Evolutionary conservation across 2,329 filamentous ascomycete genomes (phyloP), one percentile per base, ranked within the genome.

Genomic region (Penicillium sp.): DNA sequence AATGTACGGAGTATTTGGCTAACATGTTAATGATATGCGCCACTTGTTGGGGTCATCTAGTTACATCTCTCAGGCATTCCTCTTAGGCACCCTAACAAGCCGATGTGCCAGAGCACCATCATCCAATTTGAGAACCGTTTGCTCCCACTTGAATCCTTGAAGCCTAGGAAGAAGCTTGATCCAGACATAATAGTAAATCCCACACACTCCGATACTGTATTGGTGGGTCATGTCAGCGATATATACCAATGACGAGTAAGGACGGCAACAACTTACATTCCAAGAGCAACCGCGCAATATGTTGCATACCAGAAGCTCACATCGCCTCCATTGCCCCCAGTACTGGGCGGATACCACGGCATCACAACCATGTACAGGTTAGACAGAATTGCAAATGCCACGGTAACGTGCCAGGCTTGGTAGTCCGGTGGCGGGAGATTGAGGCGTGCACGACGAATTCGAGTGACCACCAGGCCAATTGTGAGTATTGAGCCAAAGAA

Each of bases 221-320:
- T 13, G 8, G 25, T n/a, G 4, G 4, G 15, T 12, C 23, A 21
- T 10, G 47, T 51, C 33, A 56, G 54, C n/a, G 4, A 45, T 27
- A 8, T 48, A 13, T 53, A 13, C 2, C 12, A n/a, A 3, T 9
- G 8, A 19, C 35, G 3, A 27, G 4, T 8, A 9, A 8, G n/a
- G 29, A 7, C 2, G 17, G 1, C 4, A n/a, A 15, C 10, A 46
- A 82, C 84, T 78, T 76, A 86, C 83, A 89, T 81, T 23, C 71
- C 86, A 57, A 90, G 81, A 0, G 88, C 87, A 0, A 85, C 82
- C 0, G 86, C 82, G 21, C 83, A 81, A 64, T 90, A 90, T 0
- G 87, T 90, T 1, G 81, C 87, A 62, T 90, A 91, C 84, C 85
- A 91, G 72, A 91, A 91, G 53, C 83, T 87, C 1, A 90, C 87